Evolutionary conservation across 192 early-diverging fungal genomes (phyloP), one percentile per base, ranked within the genome.

Genomic region (Phycomyces blakesleeanus): DNA sequence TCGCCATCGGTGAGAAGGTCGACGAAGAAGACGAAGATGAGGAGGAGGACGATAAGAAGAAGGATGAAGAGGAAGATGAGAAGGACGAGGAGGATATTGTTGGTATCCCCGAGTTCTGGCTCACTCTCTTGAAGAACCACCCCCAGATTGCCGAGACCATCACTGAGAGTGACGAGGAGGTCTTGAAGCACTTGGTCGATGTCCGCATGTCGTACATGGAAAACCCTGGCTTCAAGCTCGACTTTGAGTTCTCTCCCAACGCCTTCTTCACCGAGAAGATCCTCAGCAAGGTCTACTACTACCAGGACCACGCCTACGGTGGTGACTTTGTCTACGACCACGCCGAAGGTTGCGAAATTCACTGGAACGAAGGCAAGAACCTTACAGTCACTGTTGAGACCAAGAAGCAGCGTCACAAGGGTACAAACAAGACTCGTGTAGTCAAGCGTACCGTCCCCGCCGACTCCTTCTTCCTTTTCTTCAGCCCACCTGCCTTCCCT

Each of bases 371-470:
- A 62, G 94, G 89, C 72, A 92, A 97, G 83, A 89, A 98, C 77
- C 84, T 99, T 49, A 90, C 89, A 62, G 87, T 97, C 55, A 93
- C 84, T 14, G 81, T 97, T 59, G 95, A 99, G 81, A 90, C 93
- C 77, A 96, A 94, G 85, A 98, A 95, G 81, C 97, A 99, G 85
- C 93, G 96, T 57, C 94, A 97, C 83, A 97, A 96, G 86, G 89
- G 83, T 59, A 94, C 95, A 64, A 99, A 98, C 87, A 93, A 97
- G 85, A 95, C 93, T 42, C 93, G 97, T 47, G 87, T 95, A 29
- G 91, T 98, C 74, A 99, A 97, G 88, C 93, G 90, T 69, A 94
- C 93, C 37, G 94, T 98, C 34, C 96, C 93, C 22, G 85, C 91
- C 34, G 93, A 94, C 59, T 94, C 95, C 57, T 99, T 99, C 87